Conservation (phyloP, 129 eudicot species). For the Smallanthus sonchifolius region DNA sequence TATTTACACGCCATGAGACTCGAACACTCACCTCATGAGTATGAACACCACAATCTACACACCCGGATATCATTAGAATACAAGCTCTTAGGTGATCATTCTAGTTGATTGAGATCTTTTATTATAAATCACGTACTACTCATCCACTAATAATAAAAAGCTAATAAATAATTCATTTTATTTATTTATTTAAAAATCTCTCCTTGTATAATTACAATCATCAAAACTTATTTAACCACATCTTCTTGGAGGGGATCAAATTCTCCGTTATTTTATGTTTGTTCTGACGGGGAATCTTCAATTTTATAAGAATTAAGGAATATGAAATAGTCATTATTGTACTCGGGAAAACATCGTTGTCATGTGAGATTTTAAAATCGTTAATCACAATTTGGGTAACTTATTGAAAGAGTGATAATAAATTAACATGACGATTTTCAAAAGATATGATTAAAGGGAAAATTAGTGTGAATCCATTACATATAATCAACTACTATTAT, state of each 20-base stretch:
- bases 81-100: too few species aligned
- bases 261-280: neutral
- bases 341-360: constrained; percentile 6
- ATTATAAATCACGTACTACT: too few species aligned
- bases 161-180: neutral
- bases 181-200: neutral
- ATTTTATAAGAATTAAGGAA: constrained; percentile 2
- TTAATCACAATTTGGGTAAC: neutral
- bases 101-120: too few species aligned
- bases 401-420: neutral
- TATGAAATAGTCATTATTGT: constrained; percentile 23
- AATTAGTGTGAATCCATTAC: neutral
- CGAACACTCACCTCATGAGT: too few species aligned
- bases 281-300: neutral
- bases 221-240: neutral
- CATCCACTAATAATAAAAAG: too few species aligned
- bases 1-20: too few species aligned
- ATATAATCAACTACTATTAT: neutral
- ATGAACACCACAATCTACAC: too few species aligned
- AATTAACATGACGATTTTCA: neutral
- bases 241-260: neutral
- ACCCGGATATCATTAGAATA: too few species aligned
- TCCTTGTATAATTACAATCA: neutral
- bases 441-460: neutral
- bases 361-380: neutral